Evolutionary conservation across 192 early-diverging fungal species (phyloP).

Genomic region (Coemansia sp.): DNA sequence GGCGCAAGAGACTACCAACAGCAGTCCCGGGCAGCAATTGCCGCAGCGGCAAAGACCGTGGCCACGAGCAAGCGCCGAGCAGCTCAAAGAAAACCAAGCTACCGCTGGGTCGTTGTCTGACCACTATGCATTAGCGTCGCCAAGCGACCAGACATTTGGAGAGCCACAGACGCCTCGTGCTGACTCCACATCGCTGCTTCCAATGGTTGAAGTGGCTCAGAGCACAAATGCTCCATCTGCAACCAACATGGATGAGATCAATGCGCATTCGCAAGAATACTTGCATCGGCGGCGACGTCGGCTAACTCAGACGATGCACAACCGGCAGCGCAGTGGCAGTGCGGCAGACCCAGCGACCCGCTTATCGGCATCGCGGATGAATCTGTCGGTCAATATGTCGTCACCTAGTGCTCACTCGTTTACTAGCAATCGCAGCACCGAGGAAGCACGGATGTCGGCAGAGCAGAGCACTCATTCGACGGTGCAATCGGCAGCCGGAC

Average conservation of each 20-base stretch:
- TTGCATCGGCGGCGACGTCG: conserved; percentile 45
- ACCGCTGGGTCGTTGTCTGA: conserved; percentile 20
- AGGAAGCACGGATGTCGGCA: conserved; percentile 10
- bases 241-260: conserved; percentile 46
- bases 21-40: conserved; percentile 1
- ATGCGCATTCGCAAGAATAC: conserved; percentile 50
- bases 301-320: conserved; percentile 49
- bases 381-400: conserved; percentile 19
- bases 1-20: conserved; percentile 5
- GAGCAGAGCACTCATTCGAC: conserved; percentile 15
- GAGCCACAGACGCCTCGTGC: conserved; percentile 17
- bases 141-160: conserved; percentile 11
- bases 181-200: conserved; percentile 34
- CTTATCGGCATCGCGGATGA: conserved; percentile 28
- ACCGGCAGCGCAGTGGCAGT: conserved; percentile 50
- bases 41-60: conserved; percentile 10
- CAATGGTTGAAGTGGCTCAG: conserved; percentile 44
- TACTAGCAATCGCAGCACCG: conserved; percentile 29
- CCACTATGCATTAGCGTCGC: conserved; percentile 38
- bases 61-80: conserved; percentile 3
- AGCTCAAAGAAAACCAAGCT: not conserved
- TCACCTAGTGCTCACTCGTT: conserved; percentile 29
- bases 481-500: not conserved
- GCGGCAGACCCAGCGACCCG: conserved; percentile 31
- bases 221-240: conserved; percentile 9